These are phyloP conservation scores for Medicago ruthenica DNA, from an alignment of 306 rosid species.

Conservation along the genomic window DNA sequence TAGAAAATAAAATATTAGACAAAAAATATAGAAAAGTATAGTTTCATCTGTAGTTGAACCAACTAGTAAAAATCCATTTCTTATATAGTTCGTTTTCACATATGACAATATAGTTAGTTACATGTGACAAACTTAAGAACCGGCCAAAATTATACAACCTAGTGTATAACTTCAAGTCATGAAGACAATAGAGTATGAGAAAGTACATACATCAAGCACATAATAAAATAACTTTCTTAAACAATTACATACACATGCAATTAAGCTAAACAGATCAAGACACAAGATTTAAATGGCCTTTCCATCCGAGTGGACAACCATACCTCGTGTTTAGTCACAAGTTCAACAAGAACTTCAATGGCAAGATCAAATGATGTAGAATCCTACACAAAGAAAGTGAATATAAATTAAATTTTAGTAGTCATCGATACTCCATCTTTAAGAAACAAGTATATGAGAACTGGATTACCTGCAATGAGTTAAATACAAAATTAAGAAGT, in stretches of 20 bases:
- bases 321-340: constrained; percentile 93
- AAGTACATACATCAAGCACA: constrained; percentile 32
- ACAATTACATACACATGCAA: constrained; percentile 22
- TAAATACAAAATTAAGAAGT: constrained; percentile 80
- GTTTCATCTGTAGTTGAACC: constrained; percentile 31
- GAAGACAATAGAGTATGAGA: constrained; percentile 32
- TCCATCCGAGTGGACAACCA: constrained; percentile 43
- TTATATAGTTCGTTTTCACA: constrained; percentile 13
- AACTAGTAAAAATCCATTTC: constrained; percentile 26
- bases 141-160: background rate
- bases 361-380: constrained; percentile 82
- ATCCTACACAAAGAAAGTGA: constrained; percentile 60
- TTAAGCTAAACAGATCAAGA: constrained; percentile 29
- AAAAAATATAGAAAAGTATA: constrained; percentile 19
- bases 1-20: constrained; percentile 22
- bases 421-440: constrained; percentile 23
- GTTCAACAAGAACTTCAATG: constrained; percentile 94
- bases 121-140: constrained; percentile 21
- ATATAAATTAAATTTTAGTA: constrained; percentile 34
- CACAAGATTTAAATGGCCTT: constrained; percentile 17
- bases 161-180: constrained; percentile 12
- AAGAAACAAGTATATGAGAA: constrained; percentile 34
- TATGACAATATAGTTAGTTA: constrained; percentile 7
- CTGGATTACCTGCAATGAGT: constrained; percentile 77
- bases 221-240: constrained; percentile 22